Conservation (phyloP, 2,329 filamentous ascomycete genomes). For the Zymoseptoria brevis region DNA sequence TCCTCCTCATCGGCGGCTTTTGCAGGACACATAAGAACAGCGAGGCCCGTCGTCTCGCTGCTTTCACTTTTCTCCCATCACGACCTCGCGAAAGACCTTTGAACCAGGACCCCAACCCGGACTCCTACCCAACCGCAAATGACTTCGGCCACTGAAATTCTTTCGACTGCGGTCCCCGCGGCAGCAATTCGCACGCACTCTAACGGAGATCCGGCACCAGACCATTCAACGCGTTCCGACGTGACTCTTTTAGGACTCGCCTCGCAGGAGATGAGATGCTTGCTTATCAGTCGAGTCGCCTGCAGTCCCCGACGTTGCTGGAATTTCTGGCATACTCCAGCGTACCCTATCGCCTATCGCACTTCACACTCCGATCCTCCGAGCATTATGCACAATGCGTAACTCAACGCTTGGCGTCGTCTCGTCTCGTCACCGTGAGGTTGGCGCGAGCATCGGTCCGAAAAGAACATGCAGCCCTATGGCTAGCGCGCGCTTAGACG, state of each 20-base stretch:
- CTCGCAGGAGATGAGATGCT: neutral
- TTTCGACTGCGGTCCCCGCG: neutral
- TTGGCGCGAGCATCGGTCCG: neutral
- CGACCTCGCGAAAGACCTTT: neutral
- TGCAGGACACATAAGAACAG: neutral
- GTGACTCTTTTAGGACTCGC: neutral
- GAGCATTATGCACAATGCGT: neutral
- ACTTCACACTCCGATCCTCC: neutral
- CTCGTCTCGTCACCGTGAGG: neutral
- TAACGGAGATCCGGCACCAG: neutral
- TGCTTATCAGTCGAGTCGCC: neutral
- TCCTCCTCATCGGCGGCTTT: neutral
- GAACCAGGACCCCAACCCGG: neutral
- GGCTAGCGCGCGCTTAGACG: neutral
- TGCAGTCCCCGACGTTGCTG: neutral
- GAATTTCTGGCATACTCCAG: neutral
- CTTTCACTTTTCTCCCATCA: neutral
- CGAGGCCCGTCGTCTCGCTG: neutral
- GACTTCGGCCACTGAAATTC: neutral
- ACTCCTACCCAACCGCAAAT: neutral
- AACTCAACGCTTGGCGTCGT: neutral
- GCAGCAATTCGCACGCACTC: neutral
- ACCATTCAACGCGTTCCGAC: neutral
- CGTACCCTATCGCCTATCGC: neutral
- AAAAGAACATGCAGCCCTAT: neutral